Conservation (phyloP, 139 green algal genomes). For the Parachlorella kessleri region DNA sequence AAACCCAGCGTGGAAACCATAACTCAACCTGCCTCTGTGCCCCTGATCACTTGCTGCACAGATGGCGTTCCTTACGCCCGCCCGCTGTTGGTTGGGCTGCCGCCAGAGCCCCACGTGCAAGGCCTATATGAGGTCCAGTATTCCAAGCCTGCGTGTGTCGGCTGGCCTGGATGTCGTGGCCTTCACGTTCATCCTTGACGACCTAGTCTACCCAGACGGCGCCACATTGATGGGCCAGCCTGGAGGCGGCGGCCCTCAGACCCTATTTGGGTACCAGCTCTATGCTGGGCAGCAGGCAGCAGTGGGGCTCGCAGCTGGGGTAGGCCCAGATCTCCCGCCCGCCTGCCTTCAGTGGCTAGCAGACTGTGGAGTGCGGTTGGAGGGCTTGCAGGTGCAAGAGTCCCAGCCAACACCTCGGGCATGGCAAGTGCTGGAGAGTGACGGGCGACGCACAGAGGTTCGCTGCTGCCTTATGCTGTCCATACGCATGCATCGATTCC, state of each 20-base stretch:
- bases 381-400: slow-evolving; percentile 36
- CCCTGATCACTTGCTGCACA: too few relatives aligned
- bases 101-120: too few relatives aligned
- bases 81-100: too few relatives aligned
- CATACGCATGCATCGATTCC: not conserved
- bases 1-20: too few relatives aligned
- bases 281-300: slow-evolving; percentile 6
- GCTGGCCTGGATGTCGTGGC: slow-evolving; percentile 5
- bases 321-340: slow-evolving; percentile 46
- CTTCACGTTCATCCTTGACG: slow-evolving; percentile 69
- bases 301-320: slow-evolving; percentile 51
- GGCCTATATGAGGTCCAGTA: too few relatives aligned
- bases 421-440: slow-evolving; percentile 70
- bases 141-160: too few relatives aligned
- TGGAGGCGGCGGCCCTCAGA: slow-evolving; percentile 62
- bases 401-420: slow-evolving; percentile 51
- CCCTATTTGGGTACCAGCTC: slow-evolving; percentile 65
- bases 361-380: slow-evolving; percentile 24
- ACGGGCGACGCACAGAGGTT: slow-evolving; percentile 61
- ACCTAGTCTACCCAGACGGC: slow-evolving; percentile 62
- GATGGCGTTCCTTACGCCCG: too few relatives aligned
- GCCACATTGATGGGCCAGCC: slow-evolving; percentile 55
- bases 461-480: too few relatives aligned
- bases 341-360: slow-evolving; percentile 44
- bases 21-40: too few relatives aligned